Conservation (phyloP, 2,329 filamentous ascomycete genomes). For the Aspergillus fructus region DNA sequence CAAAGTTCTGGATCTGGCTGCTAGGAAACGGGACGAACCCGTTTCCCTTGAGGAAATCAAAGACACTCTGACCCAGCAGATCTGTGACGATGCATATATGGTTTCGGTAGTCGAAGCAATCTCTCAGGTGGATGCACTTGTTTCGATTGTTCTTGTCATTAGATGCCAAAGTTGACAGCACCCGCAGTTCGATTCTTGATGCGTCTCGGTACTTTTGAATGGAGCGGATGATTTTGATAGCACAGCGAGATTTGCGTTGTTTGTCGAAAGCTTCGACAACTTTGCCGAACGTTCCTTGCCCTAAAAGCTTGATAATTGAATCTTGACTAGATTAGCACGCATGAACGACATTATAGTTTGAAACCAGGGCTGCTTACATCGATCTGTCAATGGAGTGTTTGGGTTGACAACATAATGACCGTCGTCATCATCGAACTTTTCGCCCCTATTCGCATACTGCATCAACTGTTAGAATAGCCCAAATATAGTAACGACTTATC, state of each 20-base stretch:
- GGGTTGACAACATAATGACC: slow-evolving; percentile 94
- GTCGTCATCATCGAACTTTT: slow-evolving; percentile 92
- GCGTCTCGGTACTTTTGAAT: slow-evolving; percentile 98
- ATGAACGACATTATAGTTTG: background rate
- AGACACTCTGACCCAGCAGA: slow-evolving; percentile 88
- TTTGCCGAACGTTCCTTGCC: slow-evolving; percentile 97
- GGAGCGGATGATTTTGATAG: slow-evolving; percentile 96
- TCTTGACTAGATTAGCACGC: slow-evolving; percentile 55
- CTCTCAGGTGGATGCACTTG: slow-evolving; percentile 91
- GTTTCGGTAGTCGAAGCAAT: slow-evolving; percentile 95
- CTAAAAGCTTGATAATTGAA: slow-evolving; percentile 82
- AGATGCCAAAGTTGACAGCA: slow-evolving; percentile 84
- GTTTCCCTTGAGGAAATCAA: slow-evolving; percentile 96
- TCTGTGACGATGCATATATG: slow-evolving; percentile 88
- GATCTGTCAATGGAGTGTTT: slow-evolving; percentile 79
- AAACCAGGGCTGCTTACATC: slow-evolving; percentile 66
- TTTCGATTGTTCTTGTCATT: slow-evolving; percentile 93
- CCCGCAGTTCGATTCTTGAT: slow-evolving; percentile 88
- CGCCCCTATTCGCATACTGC: slow-evolving; percentile 52
- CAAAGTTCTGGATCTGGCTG: slow-evolving; percentile 97
- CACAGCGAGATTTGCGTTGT: slow-evolving; percentile 74
- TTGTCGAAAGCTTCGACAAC: slow-evolving; percentile 90
- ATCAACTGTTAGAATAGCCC: slow-evolving; percentile 4
- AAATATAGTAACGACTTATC: background rate
- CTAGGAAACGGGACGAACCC: slow-evolving; percentile 95